These are phyloP conservation scores for Lactuca saligna DNA, from an alignment of 129 eudicot species.

Conservation along the genomic window DNA sequence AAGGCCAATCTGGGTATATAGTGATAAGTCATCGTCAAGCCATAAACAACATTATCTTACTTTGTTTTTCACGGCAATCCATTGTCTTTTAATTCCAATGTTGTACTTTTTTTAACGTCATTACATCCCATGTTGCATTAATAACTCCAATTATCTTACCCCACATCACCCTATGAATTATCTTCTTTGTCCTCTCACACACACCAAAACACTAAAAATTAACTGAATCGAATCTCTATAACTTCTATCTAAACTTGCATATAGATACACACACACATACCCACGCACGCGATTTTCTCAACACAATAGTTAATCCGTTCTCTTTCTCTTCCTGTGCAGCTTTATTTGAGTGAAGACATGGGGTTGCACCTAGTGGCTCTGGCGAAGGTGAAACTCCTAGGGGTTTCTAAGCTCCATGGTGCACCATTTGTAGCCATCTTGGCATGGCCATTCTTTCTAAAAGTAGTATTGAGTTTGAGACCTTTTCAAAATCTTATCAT, in stretches of 20 bases:
- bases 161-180: background rate
- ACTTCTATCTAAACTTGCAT: background rate
- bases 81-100: conserved; percentile 15
- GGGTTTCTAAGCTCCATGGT: conserved; percentile 23
- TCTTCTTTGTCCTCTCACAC: conserved; percentile 4
- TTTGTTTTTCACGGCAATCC: background rate
- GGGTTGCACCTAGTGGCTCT: conserved; percentile 28
- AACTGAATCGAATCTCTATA: background rate
- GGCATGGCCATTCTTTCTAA: conserved; percentile 25
- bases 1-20: background rate
- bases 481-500: conserved; percentile 18
- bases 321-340: conserved; percentile 1
- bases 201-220: background rate
- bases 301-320: background rate
- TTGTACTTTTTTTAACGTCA: background rate
- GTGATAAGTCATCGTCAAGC: background rate
- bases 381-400: background rate
- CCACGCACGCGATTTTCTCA: background rate
- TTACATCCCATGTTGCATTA: background rate
- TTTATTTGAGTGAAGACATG: background rate
- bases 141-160: background rate
- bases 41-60: conserved; percentile 6
- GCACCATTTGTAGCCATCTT: conserved; percentile 18
- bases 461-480: conserved; percentile 18
- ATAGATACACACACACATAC: background rate